Conservation (phyloP, 1,139 yeast species). For the Tardiomyces blankii region DNA sequence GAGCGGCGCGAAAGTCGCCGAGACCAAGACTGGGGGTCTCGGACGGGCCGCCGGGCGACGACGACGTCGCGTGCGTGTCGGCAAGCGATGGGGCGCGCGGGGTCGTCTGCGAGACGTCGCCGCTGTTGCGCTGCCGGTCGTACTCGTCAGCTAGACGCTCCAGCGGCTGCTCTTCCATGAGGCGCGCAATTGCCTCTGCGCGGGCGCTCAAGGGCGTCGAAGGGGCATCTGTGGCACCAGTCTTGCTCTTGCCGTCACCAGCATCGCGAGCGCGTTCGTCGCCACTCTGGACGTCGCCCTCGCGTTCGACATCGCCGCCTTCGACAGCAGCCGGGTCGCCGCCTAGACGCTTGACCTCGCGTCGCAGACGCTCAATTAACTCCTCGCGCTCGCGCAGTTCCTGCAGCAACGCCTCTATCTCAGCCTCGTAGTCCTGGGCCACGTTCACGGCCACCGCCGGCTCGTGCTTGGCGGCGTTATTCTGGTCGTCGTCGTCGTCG, state of each 20-base stretch:
- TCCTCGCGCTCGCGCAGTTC: conserved; percentile 2
- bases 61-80: too few species aligned
- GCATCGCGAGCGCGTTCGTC: too few species aligned
- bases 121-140: not conserved
- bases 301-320: not conserved
- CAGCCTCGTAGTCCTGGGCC: conserved; percentile 1
- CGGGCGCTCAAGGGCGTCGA: not conserved
- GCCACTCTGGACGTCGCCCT: too few species aligned
- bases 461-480: not conserved
- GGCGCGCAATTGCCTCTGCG: not conserved
- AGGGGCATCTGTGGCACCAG: not conserved
- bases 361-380: conserved; percentile 4
- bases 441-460: not conserved
- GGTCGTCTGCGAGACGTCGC: too few species aligned
- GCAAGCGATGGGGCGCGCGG: too few species aligned
- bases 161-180: not conserved
- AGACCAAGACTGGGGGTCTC: too few species aligned
- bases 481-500: too few species aligned
- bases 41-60: too few species aligned
- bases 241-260: too few species aligned
- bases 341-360: not conserved
- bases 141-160: not conserved
- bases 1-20: too few species aligned
- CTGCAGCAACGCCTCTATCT: conserved; percentile 2
- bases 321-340: not conserved